Percentiles rank a stretch among this genome's conserved stretches.
phyloP scores from a whole-genome alignment of 257 asterid genomes.

The Solanum commersonii region DNA sequence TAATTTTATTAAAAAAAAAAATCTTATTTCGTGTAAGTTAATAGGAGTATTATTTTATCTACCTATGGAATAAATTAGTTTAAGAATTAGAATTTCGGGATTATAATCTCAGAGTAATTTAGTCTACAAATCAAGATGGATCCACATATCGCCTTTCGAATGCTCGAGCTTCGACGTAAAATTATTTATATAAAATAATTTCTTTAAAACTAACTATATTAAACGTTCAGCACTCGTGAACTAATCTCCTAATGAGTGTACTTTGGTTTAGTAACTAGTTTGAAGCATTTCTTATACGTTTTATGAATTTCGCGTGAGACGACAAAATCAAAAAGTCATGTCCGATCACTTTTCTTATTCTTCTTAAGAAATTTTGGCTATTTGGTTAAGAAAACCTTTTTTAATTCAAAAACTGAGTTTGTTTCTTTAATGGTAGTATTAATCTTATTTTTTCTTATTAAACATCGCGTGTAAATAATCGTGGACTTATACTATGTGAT shows the following conservation, averaged over 20 bases:
- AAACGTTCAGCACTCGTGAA: background rate
- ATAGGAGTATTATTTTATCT: background rate
- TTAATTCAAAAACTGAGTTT: no score
- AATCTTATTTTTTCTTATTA: no score
- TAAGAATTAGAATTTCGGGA: background rate
- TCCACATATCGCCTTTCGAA: rapidly evolving
- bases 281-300: background rate
- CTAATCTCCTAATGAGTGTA: background rate
- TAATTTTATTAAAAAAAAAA: background rate
- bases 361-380: no score
- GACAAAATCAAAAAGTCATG: no score
- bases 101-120: no score
- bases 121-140: background rate
- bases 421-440: background rate
- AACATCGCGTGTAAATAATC: background rate
- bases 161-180: background rate
- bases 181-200: no score
- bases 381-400: no score
- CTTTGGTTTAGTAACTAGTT: background rate
- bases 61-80: background rate
- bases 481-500: background rate
- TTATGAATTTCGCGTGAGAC: background rate
- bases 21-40: no score
- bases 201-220: background rate
- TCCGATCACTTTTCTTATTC: no score